These are phyloP conservation scores for Acanthochlamys bracteata DNA, from an alignment of 106 monocot genomes.

Conservation along the genomic window DNA sequence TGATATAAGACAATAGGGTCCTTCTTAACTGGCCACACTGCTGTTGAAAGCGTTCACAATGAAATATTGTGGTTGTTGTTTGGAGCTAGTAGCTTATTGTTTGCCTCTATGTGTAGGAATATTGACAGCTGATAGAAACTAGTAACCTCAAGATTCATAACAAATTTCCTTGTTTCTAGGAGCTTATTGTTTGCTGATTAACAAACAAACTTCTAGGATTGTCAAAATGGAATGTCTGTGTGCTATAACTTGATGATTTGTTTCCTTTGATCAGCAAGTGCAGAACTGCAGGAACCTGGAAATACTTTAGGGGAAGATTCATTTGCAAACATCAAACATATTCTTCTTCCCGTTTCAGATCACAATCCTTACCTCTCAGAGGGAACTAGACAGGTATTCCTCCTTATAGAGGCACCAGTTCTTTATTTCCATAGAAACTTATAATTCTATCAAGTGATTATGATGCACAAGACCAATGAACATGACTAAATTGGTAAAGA, in stretches of 20 bases:
- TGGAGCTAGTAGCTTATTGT: too few species aligned
- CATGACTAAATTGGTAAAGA: background rate
- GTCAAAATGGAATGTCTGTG: background rate
- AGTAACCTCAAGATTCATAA: background rate
- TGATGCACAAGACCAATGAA: background rate
- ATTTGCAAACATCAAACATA: constrained; percentile 43
- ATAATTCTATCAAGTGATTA: too few species aligned
- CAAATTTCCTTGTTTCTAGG: background rate
- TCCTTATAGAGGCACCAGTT: background rate
- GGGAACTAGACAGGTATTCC: constrained; percentile 64
- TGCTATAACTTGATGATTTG: background rate
- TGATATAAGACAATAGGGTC: background rate
- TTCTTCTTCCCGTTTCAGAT: constrained; percentile 69
- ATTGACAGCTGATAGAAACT: background rate
- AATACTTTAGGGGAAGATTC: constrained; percentile 27
- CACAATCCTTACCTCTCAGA: constrained; percentile 75
- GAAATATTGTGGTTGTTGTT: too few species aligned
- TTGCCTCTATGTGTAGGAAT: background rate
- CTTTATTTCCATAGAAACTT: background rate
- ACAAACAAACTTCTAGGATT: background rate
- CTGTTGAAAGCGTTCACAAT: background rate
- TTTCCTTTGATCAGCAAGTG: constrained; percentile 27
- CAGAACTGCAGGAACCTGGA: constrained; percentile 40
- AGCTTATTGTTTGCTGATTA: background rate
- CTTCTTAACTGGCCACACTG: background rate